Base-by-base conservation (phyloP, 306 rosid species). In the Astragalus membranaceus region DNA sequence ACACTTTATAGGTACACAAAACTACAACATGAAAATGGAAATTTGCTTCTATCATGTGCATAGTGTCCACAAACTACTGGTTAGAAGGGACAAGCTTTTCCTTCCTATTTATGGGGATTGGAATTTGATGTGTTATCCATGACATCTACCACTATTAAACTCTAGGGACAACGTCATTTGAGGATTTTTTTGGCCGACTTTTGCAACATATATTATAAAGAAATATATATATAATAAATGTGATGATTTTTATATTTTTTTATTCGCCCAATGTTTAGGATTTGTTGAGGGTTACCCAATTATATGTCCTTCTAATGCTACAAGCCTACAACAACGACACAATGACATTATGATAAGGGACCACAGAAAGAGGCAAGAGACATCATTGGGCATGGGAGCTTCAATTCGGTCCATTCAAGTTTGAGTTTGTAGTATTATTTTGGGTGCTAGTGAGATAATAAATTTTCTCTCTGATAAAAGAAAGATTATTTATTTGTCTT, bases 391-490 rank as follows among this genome's bases (percentile, higher is more conserved):
- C 60, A 75, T 71, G 72, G 78, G 67, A 57, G 75, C 15, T 76
- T 72, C 30, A 44, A 23, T 72, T 76, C 30, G 69, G 73, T 81
- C 81, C 81, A 72, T 67, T 72, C 68, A 77, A 10, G 51, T 14
- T 60, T 67, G 33, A 67, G 59, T 6, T 20, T 60, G 48, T 70
- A 52, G 60, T 72, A 70, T 70, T 7, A 43, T 49, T 55, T n/a
- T 16, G 32, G 61, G 10, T 1, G 74, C 67, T 47, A 20, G 66
- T 56, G 41, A 37, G 42, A 26, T 53, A 44, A 46, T 26, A 39
- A 75, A 23, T 56, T 71, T 51, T 60, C 23, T 2, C 37, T 43
- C 51, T 36, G 5, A 42, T 30, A 53, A 57, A 51, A 3, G 15
- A 23, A 23, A 67, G 6, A 52, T 61, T 63, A 30, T 62, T 67